Evolutionary conservation across 352 stramenopile species (phyloP).

Genomic region (Pythium plurisporium): DNA sequence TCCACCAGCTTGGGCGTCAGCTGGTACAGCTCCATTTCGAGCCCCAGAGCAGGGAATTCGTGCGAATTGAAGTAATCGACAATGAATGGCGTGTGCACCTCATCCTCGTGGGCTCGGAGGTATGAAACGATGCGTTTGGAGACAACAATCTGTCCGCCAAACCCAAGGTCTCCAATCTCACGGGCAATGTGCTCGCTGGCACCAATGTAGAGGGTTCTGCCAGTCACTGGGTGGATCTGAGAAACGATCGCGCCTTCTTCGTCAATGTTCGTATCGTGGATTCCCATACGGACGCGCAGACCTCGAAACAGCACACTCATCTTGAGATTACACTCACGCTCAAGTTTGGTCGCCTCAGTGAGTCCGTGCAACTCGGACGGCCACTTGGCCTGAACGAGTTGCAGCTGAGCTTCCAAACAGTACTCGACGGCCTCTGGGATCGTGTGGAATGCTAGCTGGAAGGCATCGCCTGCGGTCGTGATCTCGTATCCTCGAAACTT

Average conservation of each 20-base stretch:
- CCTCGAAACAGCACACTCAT: constrained; percentile 50
- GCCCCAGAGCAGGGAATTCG: constrained; percentile 38
- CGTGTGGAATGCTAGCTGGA: constrained; percentile 70
- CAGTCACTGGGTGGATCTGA: constrained; percentile 59
- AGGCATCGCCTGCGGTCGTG: constrained; percentile 65
- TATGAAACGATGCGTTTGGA: constrained; percentile 54
- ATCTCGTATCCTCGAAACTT: constrained; percentile 73
- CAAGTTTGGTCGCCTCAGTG: constrained; percentile 51
- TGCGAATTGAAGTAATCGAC: constrained; percentile 53
- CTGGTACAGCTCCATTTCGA: constrained; percentile 59
- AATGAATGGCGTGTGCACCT: constrained; percentile 36
- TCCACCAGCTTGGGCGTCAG: constrained; percentile 55
- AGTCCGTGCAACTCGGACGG: constrained; percentile 46
- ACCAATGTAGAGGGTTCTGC: constrained; percentile 61
- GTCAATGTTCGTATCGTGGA: constrained; percentile 52
- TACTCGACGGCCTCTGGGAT: constrained; percentile 61
- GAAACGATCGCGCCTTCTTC: constrained; percentile 50
- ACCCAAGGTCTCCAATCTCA: constrained; percentile 60
- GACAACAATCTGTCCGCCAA: constrained; percentile 66
- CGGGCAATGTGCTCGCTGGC: constrained; percentile 56
- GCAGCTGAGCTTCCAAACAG: constrained; percentile 58
- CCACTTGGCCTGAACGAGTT: constrained; percentile 57
- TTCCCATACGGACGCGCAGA: constrained; percentile 71
- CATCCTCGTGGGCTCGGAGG: constrained; percentile 33
- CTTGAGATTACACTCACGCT: constrained; percentile 42